Evolutionary conservation across 139 green algal species (phyloP).

Genomic region (Coelastrella sp.): DNA sequence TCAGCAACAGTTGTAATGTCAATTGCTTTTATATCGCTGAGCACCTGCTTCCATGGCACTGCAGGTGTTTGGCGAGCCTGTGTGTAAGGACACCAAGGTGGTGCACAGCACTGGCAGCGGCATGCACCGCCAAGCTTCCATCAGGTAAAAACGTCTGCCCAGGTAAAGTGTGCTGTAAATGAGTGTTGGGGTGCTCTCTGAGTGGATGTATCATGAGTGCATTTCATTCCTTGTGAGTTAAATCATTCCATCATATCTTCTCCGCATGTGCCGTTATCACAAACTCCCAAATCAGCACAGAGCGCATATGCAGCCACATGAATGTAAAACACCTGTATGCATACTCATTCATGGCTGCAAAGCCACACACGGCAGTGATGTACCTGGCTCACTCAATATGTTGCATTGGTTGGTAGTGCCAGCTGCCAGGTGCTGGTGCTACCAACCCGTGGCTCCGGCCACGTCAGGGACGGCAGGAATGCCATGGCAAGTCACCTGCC

Average conservation of each 20-base stretch:
- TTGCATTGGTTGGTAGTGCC: constrained; percentile 3
- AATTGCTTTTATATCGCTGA: no score
- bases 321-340: neutral
- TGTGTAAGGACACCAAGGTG: neutral
- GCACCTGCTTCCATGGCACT: no score
- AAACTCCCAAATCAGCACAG: neutral
- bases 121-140: neutral
- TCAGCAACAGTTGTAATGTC: no score
- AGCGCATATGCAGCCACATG: neutral
- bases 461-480: constrained; percentile 13
- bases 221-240: neutral
- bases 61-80: constrained; percentile 65
- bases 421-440: neutral
- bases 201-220: no score
- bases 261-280: neutral
- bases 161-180: neutral
- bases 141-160: neutral
- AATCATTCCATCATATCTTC: neutral
- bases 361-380: neutral
- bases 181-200: no score
- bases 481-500: neutral
- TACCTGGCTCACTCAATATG: neutral
- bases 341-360: neutral
- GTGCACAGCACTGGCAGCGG: constrained; percentile 13
- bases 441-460: neutral